Base-by-base conservation (phyloP, 345 rosid species). In the Trapa incisa region DNA sequence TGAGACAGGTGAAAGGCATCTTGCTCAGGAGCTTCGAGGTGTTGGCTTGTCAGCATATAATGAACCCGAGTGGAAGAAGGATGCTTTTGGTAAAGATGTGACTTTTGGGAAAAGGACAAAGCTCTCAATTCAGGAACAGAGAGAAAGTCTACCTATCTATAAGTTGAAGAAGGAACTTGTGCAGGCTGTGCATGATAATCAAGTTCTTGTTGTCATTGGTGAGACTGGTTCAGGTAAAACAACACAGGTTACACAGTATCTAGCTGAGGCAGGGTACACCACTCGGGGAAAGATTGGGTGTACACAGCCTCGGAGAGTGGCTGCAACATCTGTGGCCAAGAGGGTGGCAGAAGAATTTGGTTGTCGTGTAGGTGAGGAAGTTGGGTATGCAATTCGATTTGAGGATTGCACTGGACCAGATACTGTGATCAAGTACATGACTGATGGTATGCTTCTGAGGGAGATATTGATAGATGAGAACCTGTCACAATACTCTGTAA, bases 41-140 rank as follows among this genome's bases (percentile, higher is more conserved):
- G 94, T 88, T 60, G 98, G 96, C 15, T 74, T 86, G 73, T 92
- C 98, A 35, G 97, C 96, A 53, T 87, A 84, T 74, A 89, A 84
- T 75, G 86, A 85, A 87, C 97, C 96, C 11, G 90, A 90, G 69
- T 93, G 98, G 98, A 90, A 93, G 84, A 93, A 88, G 79, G 96
- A 90, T 74, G 89, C 97, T 22, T 88, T 78, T 71, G 92, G 89
- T 29, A 87, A 90, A 73, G 84, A 93, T 32, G 73, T 86, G 17
- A 90, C 91, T 10, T 87, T 84, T 75, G 96, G 97, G 43, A 91
- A 85, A 75, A 80, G 91, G 67, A 84, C 97, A 37, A 88, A 88
- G 82, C 88, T 93, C 66, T 93, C 97, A 29, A 80, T 93, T 32
- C 97, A 90, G 80, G 98, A 88, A 41, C 92, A 88, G 80, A 82